Evolutionary conservation across 768 basidiomycete genomes (phyloP), one percentile per base, ranked within the genome.

Genomic region (Mycena indigotica): DNA sequence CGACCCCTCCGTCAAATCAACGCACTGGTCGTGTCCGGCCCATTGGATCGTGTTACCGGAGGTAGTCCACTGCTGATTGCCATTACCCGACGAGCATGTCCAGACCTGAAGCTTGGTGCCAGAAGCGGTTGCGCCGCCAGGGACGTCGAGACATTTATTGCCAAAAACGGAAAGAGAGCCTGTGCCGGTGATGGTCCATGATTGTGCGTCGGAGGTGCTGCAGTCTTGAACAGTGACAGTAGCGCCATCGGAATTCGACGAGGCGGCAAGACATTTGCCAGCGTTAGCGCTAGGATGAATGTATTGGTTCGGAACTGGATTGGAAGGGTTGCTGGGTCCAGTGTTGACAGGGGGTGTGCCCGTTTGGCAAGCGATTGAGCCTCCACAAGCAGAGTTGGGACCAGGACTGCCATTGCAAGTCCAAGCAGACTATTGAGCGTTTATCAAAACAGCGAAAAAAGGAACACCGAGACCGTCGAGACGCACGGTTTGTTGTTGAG

Each of bases 311-410:
- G 24, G 6, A 12, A 26, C 8, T 5, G 46, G 25, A 26, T 23
- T 28, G 12, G 46, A n/a, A 5, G 46, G 5, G 12, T 23, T 15
- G 24, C 12, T 26, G n/a, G 25, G 23, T 13, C 13, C 21, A 21
- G 41, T 15, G 41, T 5, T 64, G 25, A 60, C 57, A 23, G 56
- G 45, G 15, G 56, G 41, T 19, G 58, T 50, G 29, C 53, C 64
- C 39, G 53, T 53, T 29, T 46, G 29, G 38, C 65, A 45, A 40
- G 65, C 51, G 50, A 63, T 65, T 28, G 56, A 50, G 41, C 60
- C 60, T 17, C 60, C 52, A 32, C 60, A 61, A 28, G 52, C 56
- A 4, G 16, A 32, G 21, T 52, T 52, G 15, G 60, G 56, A n/a
- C 44, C 51, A 23, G 55, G 60, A 6, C 46, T 44, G 25, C 53